Percentiles rank a stretch among this genome's conserved stretches.
phyloP scores from a whole-genome alignment of 164 flowering plant species.

The Chimonanthus salicifolius region DNA sequence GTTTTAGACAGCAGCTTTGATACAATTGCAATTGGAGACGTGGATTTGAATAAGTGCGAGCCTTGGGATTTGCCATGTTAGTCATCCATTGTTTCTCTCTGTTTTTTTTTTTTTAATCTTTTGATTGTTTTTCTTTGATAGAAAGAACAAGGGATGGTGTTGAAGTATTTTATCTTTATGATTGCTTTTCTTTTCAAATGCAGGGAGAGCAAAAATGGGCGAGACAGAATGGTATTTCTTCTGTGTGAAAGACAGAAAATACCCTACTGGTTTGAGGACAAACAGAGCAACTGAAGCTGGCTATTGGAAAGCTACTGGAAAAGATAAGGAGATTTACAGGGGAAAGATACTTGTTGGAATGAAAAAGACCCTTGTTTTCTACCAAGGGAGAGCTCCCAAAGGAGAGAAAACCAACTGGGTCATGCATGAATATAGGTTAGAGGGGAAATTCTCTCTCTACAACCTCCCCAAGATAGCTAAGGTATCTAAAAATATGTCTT shows the following conservation, averaged over 20 bases:
- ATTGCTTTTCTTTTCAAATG: conserved; percentile 10
- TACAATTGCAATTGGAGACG: conserved; percentile 77
- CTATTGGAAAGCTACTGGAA: conserved; percentile 82
- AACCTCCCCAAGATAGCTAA: conserved; percentile 65
- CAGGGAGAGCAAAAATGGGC: conserved; percentile 83
- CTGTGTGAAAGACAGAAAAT: conserved; percentile 81
- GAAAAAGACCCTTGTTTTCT: conserved; percentile 95
- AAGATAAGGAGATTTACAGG: conserved; percentile 78
- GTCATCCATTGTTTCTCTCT: conserved; percentile 7
- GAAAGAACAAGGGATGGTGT: too few relatives aligned
- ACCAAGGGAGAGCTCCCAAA: conserved; percentile 93
- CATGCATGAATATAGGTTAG: conserved; percentile 86
- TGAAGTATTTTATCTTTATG: neutral
- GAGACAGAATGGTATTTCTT: conserved; percentile 94
- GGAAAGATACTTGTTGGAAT: conserved; percentile 79
- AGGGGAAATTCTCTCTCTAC: conserved; percentile 64
- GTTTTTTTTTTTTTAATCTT: neutral
- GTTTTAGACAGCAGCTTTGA: conserved; percentile 46
- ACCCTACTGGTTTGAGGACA: too few relatives aligned
- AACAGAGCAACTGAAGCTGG: too few relatives aligned
- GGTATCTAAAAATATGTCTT: conserved; percentile 25
- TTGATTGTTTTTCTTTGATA: neutral
- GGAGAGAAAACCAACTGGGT: conserved; percentile 91
- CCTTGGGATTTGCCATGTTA: conserved; percentile 96
- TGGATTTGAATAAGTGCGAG: conserved; percentile 90